Conservation (phyloP, 164 flowering plant species). For the Dillenia turbinata region DNA sequence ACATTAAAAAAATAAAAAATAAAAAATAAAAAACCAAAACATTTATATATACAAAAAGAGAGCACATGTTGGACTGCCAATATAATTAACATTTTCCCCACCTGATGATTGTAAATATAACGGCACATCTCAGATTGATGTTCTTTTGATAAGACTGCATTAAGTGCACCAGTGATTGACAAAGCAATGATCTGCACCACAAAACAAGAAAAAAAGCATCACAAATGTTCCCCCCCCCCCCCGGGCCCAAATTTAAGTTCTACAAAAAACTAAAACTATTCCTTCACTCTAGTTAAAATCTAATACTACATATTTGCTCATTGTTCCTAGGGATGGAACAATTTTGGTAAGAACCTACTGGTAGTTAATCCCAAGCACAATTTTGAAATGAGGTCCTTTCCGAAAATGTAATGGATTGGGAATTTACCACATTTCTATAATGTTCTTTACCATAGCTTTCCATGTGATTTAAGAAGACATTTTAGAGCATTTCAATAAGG, state of each 20-base stretch:
- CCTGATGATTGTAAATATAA: conserved; percentile 89
- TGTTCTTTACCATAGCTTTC: no score
- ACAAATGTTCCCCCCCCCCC: no score
- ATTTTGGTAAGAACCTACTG: no score
- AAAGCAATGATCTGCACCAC: conserved; percentile 56
- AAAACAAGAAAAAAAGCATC: neutral
- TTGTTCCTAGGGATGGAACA: neutral
- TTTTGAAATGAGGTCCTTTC: no score
- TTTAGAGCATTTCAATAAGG: no score
- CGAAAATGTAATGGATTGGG: no score
- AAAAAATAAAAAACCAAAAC: neutral
- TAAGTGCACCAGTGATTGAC: conserved; percentile 65
- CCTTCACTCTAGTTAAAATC: neutral
- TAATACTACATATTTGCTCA: neutral
- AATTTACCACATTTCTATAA: no score
- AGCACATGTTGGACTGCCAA: neutral
- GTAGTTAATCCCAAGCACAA: no score
- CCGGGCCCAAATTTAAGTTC: no score
- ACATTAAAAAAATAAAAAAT: neutral
- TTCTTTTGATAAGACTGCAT: conserved; percentile 61
- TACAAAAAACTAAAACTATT: no score
- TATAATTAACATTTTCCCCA: conserved; percentile 5
- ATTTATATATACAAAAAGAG: neutral
- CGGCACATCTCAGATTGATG: conserved; percentile 71
- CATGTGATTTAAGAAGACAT: no score